Percentiles rank a stretch among this genome's conserved stretches.
These are phyloP conservation scores for Trichocladium antarcticum DNA, from an alignment of 495 filamentous ascomycete genomes.

Conservation along the genomic window DNA sequence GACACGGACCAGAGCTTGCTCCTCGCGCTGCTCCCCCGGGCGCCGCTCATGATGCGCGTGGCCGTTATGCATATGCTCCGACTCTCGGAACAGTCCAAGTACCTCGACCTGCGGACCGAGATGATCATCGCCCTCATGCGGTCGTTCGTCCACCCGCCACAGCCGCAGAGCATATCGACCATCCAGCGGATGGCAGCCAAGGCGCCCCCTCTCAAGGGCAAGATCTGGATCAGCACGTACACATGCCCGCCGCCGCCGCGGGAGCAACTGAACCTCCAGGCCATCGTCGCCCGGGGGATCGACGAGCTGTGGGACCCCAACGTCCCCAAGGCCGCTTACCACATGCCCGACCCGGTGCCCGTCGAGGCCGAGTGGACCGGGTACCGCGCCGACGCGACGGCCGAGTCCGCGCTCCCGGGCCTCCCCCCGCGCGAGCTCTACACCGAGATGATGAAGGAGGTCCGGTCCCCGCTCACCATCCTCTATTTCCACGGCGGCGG, in stretches of 20 bases:
- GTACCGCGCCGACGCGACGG: slow-evolving; percentile 47
- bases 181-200: slow-evolving; percentile 50
- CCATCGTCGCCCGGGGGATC: slow-evolving; percentile 53
- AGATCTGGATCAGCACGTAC: slow-evolving; percentile 68
- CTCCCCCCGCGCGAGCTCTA: slow-evolving; percentile 65
- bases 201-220: slow-evolving; percentile 62
- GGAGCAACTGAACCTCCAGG: slow-evolving; percentile 44
- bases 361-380: slow-evolving; percentile 87
- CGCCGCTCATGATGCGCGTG: slow-evolving; percentile 58
- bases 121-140: slow-evolving; percentile 61
- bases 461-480: slow-evolving; percentile 52
- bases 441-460: slow-evolving; percentile 57
- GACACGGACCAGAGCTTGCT: slow-evolving; percentile 29
- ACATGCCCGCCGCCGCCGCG: slow-evolving; percentile 37
- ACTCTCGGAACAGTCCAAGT: slow-evolving; percentile 53
- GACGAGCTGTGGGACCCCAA: slow-evolving; percentile 45
- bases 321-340: slow-evolving; percentile 30
- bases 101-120: slow-evolving; percentile 71
- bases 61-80: slow-evolving; percentile 55
- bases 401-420: slow-evolving; percentile 43
- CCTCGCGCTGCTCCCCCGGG: slow-evolving; percentile 41
- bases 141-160: slow-evolving; percentile 40
- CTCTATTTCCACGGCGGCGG: slow-evolving; percentile 87
- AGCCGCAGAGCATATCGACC: slow-evolving; percentile 43
- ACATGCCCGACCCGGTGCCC: slow-evolving; percentile 41